phyloP scores from a whole-genome alignment of 2,329 filamentous ascomycete genomes.

The Xylaria sp. region DNA sequence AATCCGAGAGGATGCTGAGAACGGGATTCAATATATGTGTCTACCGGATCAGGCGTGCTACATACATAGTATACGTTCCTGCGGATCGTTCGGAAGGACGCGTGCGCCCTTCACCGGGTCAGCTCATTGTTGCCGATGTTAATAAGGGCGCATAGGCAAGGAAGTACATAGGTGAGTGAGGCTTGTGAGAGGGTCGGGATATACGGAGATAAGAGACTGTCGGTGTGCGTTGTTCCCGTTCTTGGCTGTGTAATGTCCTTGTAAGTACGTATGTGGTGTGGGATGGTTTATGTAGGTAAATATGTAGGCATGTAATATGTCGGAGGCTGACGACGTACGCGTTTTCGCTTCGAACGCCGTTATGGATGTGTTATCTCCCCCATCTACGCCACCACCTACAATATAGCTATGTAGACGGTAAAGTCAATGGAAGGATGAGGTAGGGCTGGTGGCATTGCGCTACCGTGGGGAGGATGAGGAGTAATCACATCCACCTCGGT shows the following conservation, averaged over 20 bases:
- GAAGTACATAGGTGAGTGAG: background rate
- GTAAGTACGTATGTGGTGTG: background rate
- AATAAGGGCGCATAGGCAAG: background rate
- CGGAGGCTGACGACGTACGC: background rate
- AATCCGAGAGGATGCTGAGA: background rate
- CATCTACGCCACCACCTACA: background rate
- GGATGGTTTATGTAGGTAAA: background rate
- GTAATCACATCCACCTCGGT: background rate
- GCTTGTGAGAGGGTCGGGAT: background rate
- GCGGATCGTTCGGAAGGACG: conserved; percentile 5
- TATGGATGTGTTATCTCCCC: background rate
- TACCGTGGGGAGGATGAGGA: background rate
- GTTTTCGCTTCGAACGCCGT: background rate
- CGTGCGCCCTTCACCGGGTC: background rate
- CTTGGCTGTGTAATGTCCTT: background rate
- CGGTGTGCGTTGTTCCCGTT: background rate
- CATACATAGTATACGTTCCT: background rate
- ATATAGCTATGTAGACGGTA: background rate
- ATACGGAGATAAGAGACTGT: conserved; percentile 5
- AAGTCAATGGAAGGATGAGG: background rate
- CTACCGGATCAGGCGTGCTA: background rate
- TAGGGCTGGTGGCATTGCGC: conserved; percentile 1
- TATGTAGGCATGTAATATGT: background rate
- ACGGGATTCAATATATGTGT: background rate
- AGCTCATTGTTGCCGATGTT: background rate